A percentile compares a stretch with the other conserved stretches of the same genome.
These are phyloP conservation scores for Colletotrichum sp. DNA, from an alignment of 2,329 filamentous ascomycete species.

Conservation along the genomic window DNA sequence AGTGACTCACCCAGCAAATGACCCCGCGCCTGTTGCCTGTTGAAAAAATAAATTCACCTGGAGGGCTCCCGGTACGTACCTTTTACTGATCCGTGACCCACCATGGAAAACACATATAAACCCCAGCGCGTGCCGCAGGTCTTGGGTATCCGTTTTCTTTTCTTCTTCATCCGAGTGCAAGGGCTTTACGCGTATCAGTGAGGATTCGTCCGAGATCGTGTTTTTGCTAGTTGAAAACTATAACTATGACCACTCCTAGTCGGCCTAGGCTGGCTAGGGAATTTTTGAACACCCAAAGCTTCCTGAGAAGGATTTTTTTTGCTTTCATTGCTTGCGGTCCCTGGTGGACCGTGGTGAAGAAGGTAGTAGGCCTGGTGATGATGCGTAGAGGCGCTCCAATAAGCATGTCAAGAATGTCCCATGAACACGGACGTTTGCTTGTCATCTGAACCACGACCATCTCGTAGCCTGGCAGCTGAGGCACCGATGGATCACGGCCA, in stretches of 20 bases:
- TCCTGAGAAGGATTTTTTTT: constrained; percentile 25
- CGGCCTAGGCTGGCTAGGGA: constrained; percentile 75
- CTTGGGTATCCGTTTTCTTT: constrained; percentile 30
- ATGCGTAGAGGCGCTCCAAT: background rate
- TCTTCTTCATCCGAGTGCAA: constrained; percentile 67
- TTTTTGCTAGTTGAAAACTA: constrained; percentile 95
- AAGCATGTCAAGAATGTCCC: background rate
- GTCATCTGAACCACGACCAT: background rate
- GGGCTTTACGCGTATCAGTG: constrained; percentile 84
- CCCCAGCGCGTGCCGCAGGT: background rate
- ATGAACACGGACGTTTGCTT: background rate
- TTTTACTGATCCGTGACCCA: constrained; percentile 5
- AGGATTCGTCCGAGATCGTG: constrained; percentile 86
- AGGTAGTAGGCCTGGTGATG: constrained; percentile 41
- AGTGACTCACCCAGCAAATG: constrained; percentile 13
- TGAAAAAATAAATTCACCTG: background rate
- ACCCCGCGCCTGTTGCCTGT: constrained; percentile 4
- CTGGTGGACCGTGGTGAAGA: constrained; percentile 50
- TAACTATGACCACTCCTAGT: constrained; percentile 74
- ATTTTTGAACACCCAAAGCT: constrained; percentile 70
- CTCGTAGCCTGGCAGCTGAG: background rate
- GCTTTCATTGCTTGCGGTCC: constrained; percentile 58
- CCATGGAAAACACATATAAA: background rate
- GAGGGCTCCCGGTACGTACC: background rate
- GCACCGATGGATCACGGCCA: background rate